Evolutionary conservation across 2,329 filamentous ascomycete species (phyloP), one percentile per base, ranked within the genome.

Genomic region (Colletotrichum liriopes): DNA sequence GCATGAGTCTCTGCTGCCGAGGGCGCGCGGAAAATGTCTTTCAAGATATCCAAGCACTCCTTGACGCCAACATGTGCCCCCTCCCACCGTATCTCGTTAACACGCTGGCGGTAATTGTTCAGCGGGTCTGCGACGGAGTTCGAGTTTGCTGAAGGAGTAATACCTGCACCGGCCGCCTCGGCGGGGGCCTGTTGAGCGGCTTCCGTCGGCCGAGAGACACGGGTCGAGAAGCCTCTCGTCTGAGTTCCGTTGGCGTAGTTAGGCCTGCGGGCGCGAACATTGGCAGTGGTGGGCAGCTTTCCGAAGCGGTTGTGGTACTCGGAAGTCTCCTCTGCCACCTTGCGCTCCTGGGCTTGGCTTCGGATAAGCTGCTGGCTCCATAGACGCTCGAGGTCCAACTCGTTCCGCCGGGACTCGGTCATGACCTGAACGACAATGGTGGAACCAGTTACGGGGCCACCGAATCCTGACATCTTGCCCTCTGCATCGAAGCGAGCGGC

Each of bases 401-500:
- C 88, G 29, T 80, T 78, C 41, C 89, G 83, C 68, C 88, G 83
- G 11, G 82, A 77, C 75, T 89, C 88, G 0, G 88, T 90, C 82
- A 91, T 85, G 76, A 89, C 85, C 76, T 91, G 89, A 12, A 91
- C 81, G 18, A 91, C 86, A 29, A 91, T 77, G 0, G 88, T 90
- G 1, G 84, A 86, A 12, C 88, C 88, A 0, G 77, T 79, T 43
- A 82, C 79, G 5, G 84, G 77, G 1, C 85, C 79, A 1, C 94
- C 94, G 78, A 98, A 98, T 0, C 96, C 96, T 43, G 94, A 91
- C 69, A 95, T 90, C 11, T 88, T 86, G 18, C 90, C 86, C 16
- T 83, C 82, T 20, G 84, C 83, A 26, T 87, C 85, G 47, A 87
- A 79, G 35, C 84, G 81, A 14, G 82, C 79, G 18, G 82, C 79